Evolutionary conservation across 352 stramenopile species (phyloP).

Genomic region (Pythium dissotocum): DNA sequence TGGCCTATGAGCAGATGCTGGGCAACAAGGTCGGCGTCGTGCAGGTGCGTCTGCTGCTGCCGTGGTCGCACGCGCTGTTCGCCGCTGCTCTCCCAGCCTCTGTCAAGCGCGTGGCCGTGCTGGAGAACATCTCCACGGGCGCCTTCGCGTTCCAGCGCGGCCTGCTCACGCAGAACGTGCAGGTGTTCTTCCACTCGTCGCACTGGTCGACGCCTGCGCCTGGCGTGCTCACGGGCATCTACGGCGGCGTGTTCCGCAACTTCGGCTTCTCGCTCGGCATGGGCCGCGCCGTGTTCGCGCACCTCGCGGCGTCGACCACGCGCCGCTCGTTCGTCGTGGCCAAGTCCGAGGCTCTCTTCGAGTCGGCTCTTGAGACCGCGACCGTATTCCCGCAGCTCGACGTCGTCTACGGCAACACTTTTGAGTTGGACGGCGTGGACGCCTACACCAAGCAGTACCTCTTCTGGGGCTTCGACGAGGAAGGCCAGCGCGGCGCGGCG

Average conservation of each 20-base stretch:
- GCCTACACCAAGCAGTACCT: conserved; percentile 88
- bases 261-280: conserved; percentile 68
- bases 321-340: conserved; percentile 78
- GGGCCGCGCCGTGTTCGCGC: conserved; percentile 63
- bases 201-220: conserved; percentile 36
- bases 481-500: conserved; percentile 35
- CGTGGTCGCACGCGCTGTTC: conserved; percentile 79
- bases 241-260: conserved; percentile 67
- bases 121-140: conserved; percentile 70
- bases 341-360: conserved; percentile 74
- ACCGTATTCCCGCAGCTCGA: conserved; percentile 55
- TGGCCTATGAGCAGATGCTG: conserved; percentile 76
- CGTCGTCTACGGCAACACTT: conserved; percentile 49
- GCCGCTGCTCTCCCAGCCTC: conserved; percentile 53
- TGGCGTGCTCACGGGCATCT: conserved; percentile 62
- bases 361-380: conserved; percentile 44
- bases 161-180: conserved; percentile 67
- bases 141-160: conserved; percentile 68
- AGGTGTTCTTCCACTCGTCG: conserved; percentile 71
- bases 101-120: conserved; percentile 59
- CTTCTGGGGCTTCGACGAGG: conserved; percentile 85
- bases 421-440: conserved; percentile 41
- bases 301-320: conserved; percentile 40
- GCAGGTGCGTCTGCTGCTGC: conserved; percentile 69
- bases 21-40: conserved; percentile 76